A percentile compares a stretch with the other conserved stretches of the same genome.
These are phyloP conservation scores for Davidsoniella neocaledoniae DNA, from an alignment of 2,329 filamentous ascomycete species.

Conservation along the genomic window DNA sequence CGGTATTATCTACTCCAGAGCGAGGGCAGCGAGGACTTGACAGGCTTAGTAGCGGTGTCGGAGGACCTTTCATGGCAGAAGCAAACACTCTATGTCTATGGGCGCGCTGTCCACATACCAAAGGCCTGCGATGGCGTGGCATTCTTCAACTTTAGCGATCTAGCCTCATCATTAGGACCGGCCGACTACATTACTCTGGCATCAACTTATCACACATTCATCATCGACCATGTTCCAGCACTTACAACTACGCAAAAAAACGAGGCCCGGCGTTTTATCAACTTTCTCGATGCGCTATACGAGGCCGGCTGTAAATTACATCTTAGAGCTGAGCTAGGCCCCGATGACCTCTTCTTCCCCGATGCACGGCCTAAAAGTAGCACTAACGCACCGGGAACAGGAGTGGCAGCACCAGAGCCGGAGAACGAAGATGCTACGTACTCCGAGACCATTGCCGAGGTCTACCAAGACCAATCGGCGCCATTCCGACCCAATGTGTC, in stretches of 20 bases:
- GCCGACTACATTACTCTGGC: conserved; percentile 73
- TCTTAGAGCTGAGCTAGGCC: conserved; percentile 47
- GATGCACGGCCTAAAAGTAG: conserved; percentile 23
- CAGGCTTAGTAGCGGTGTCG: conserved; percentile 8
- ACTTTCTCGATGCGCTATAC: conserved; percentile 63
- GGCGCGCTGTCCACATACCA: conserved; percentile 43
- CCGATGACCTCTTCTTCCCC: conserved; percentile 66
- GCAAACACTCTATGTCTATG: conserved; percentile 38
- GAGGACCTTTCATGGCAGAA: conserved; percentile 23
- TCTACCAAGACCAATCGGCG: conserved; percentile 60
- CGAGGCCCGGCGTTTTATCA: conserved; percentile 66
- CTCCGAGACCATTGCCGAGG: conserved; percentile 37
- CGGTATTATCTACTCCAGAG: conserved; percentile 4
- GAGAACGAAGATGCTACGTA: conserved; percentile 23
- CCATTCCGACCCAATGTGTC: conserved; percentile 69
- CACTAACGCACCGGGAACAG: neutral
- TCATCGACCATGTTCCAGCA: conserved; percentile 53
- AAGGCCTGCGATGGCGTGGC: conserved; percentile 39
- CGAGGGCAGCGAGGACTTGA: conserved; percentile 1
- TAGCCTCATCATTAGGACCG: conserved; percentile 54
- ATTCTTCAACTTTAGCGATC: conserved; percentile 49
- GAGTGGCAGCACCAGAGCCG: conserved; percentile 9
- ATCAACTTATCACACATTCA: conserved; percentile 62
- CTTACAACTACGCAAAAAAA: conserved; percentile 56
- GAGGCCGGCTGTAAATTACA: conserved; percentile 66